Conservation (phyloP, 169 alveolate genomes). For the Theileria luwenshuni region DNA sequence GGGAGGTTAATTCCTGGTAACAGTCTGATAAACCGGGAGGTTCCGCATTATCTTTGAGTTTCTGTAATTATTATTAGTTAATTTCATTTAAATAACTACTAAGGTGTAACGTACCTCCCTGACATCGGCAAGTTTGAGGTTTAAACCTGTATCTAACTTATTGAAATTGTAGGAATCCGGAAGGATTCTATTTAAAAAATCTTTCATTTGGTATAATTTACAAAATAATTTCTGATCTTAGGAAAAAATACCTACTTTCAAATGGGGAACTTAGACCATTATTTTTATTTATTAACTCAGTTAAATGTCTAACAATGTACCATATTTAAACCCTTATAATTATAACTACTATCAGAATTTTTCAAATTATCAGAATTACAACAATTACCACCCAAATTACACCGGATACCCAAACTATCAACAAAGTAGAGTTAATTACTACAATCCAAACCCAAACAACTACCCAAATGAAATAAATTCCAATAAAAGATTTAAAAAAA, state of each 20-base stretch:
- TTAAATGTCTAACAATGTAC: not conserved
- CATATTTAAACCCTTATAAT: not conserved
- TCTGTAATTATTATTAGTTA: not conserved
- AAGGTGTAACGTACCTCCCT: not conserved
- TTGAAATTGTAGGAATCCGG: not conserved
- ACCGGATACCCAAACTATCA: not conserved
- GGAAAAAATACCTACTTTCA: too few relatives aligned
- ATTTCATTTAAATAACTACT: too few relatives aligned
- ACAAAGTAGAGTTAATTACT: not conserved
- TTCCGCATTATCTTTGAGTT: not conserved
- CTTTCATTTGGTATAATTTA: not conserved
- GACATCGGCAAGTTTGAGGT: not conserved
- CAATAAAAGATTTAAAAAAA: not conserved
- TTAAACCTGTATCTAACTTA: not conserved
- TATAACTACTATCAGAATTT: not conserved
- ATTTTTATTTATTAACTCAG: too few relatives aligned
- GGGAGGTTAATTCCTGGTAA: not conserved
- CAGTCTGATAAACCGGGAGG: not conserved
- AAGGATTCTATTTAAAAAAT: constrained; percentile 8
- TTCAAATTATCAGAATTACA: not conserved
- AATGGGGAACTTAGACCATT: too few relatives aligned
- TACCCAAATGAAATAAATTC: not conserved
- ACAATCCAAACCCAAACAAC: not conserved
- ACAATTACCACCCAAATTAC: constrained; percentile 8
- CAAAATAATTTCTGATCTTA: too few relatives aligned